Conservation (phyloP, 805 yeast species). For the Monosporozyma yasuniensis region DNA sequence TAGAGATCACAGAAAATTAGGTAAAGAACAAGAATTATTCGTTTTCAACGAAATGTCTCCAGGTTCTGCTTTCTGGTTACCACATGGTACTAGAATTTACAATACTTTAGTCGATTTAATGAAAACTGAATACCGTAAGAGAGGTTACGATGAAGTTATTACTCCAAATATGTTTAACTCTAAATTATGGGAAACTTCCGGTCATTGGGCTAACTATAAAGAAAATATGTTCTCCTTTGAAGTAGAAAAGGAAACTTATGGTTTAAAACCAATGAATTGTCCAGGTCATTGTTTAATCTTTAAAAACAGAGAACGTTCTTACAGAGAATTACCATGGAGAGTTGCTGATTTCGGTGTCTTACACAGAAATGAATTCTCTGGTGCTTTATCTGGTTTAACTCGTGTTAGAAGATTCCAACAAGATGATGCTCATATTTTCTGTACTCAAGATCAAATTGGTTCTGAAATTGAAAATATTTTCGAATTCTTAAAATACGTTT, state of each 20-base stretch:
- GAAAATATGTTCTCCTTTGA: slow-evolving; percentile 97
- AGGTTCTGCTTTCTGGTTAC: slow-evolving; percentile 97
- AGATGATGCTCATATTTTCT: slow-evolving; percentile 98
- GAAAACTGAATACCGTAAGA: slow-evolving; percentile 75
- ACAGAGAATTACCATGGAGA: slow-evolving; percentile 97
- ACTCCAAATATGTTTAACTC: slow-evolving; percentile 98
- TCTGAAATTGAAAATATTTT: slow-evolving; percentile 74
- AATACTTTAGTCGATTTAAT: slow-evolving; percentile 73
- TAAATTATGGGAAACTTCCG: slow-evolving; percentile 96
- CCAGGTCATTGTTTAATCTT: slow-evolving; percentile 91
- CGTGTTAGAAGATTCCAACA: slow-evolving; percentile 99
- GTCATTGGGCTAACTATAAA: slow-evolving; percentile 96
- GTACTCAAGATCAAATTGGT: slow-evolving; percentile 85
- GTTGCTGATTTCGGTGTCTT: slow-evolving; percentile 96
- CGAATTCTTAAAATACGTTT: slow-evolving; percentile 75
- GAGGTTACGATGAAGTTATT: slow-evolving; percentile 97
- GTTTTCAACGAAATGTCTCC: slow-evolving; percentile 95
- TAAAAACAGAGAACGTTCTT: slow-evolving; percentile 87
- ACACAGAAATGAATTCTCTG: slow-evolving; percentile 93
- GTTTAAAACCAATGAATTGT: slow-evolving; percentile 91
- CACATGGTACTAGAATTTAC: slow-evolving; percentile 97
- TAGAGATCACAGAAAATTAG: slow-evolving; percentile 94
- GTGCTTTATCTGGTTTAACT: slow-evolving; percentile 90
- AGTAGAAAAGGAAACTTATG: slow-evolving; percentile 91
- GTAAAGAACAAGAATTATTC: slow-evolving; percentile 92